Conservation (phyloP, 2,329 filamentous ascomycete species). For the Neopestalotiopsis rosae region DNA sequence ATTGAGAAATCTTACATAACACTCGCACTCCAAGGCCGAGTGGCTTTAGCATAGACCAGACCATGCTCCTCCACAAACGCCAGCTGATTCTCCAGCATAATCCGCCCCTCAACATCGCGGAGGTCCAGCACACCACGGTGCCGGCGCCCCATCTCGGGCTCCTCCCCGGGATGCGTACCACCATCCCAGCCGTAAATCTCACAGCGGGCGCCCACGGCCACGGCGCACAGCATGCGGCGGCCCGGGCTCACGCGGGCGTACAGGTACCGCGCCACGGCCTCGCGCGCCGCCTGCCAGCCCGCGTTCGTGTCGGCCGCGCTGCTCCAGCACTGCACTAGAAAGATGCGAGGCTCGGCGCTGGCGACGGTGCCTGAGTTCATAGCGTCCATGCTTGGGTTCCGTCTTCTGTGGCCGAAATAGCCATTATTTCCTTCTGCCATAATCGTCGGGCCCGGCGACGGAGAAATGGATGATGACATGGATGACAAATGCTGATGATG, state of each 20-base stretch:
- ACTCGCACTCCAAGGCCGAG: not conserved
- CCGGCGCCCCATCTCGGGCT: not conserved
- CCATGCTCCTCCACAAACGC: not conserved
- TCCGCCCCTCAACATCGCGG: not conserved
- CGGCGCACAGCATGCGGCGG: not conserved
- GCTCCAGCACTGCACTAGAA: not conserved
- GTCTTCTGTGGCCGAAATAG: not conserved
- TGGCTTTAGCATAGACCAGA: not conserved
- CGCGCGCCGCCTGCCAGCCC: not conserved
- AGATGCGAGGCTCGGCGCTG: not conserved
- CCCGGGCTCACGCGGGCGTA: not conserved
- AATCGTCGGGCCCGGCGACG: not conserved
- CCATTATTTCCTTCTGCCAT: not conserved
- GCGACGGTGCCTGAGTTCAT: not conserved
- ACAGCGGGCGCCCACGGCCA: not conserved
- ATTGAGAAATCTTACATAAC: not conserved
- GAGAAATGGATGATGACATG: not conserved
- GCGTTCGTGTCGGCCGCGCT: not conserved
- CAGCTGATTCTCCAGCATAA: not conserved
- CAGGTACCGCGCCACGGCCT: constrained; percentile 2
- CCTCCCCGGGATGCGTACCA: not conserved
- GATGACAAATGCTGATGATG: not conserved
- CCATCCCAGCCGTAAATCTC: constrained; percentile 11
- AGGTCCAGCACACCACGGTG: not conserved
- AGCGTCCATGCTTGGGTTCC: not conserved